These are phyloP conservation scores for Phaffomyces thermotolerans DNA, from an alignment of 805 yeast genomes.

Conservation along the genomic window DNA sequence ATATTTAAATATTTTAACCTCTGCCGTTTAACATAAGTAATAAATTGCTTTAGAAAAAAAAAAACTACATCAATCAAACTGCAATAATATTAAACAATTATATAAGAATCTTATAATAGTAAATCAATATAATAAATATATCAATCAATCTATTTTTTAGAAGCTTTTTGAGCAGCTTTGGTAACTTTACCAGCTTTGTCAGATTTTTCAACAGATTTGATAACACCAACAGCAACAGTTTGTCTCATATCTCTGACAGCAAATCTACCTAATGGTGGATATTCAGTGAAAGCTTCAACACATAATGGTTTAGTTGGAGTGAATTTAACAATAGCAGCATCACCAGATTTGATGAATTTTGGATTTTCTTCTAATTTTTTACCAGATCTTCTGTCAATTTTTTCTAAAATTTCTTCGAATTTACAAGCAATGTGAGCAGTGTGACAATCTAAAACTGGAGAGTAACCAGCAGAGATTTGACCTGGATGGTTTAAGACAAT, in stretches of 20 bases:
- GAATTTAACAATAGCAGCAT: slow-evolving; percentile 90
- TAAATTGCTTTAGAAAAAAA: too few species aligned
- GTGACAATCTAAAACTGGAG: slow-evolving; percentile 90
- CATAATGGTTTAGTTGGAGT: slow-evolving; percentile 90
- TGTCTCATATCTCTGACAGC: slow-evolving; percentile 99
- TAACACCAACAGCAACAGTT: slow-evolving; percentile 99
- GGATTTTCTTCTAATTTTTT: slow-evolving; percentile 87
- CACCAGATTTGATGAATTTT: slow-evolving; percentile 93
- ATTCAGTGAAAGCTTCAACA: slow-evolving; percentile 91
- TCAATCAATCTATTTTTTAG: slow-evolving; percentile 16
- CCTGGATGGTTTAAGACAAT: slow-evolving; percentile 92
- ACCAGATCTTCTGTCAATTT: slow-evolving; percentile 96
- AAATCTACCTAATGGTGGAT: slow-evolving; percentile 98
- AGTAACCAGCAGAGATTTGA: slow-evolving; percentile 88
- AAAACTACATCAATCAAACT: not conserved
- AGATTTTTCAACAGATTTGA: slow-evolving; percentile 87
- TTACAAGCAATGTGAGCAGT: slow-evolving; percentile 72
- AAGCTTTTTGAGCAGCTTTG: slow-evolving; percentile 67
- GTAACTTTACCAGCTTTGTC: slow-evolving; percentile 87
- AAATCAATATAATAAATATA: not conserved
- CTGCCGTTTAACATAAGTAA: too few species aligned
- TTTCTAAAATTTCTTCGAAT: slow-evolving; percentile 98
- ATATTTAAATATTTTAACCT: too few species aligned
- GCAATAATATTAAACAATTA: not conserved
- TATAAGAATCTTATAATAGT: not conserved